phyloP scores from a whole-genome alignment of 2,329 filamentous ascomycete genomes.

The Botrytis byssoidea region DNA sequence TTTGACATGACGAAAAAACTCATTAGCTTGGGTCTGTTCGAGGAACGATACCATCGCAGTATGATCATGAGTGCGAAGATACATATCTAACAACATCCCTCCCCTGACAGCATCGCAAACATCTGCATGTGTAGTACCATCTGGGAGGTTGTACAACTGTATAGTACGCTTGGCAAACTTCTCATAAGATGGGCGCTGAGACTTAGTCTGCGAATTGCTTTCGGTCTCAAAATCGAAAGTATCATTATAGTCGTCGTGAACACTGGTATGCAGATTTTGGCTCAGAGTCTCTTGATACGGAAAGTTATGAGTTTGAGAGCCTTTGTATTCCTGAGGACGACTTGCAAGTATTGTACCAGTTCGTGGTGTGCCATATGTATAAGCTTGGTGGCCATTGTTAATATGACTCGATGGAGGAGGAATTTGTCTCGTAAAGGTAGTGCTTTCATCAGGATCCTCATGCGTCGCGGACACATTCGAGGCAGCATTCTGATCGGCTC shows the following conservation, averaged over 20 bases:
- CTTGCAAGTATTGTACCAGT: slow-evolving; percentile 24
- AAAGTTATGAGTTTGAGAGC: slow-evolving; percentile 24
- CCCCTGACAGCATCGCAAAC: slow-evolving; percentile 65
- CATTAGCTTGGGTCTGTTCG: slow-evolving; percentile 57
- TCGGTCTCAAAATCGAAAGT: slow-evolving; percentile 31
- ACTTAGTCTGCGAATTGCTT: slow-evolving; percentile 27
- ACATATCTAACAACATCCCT: slow-evolving; percentile 68
- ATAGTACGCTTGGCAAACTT: slow-evolving; percentile 54
- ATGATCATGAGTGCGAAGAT: slow-evolving; percentile 57
- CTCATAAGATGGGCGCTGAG: slow-evolving; percentile 30
- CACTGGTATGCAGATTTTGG: slow-evolving; percentile 23
- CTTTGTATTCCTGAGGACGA: slow-evolving; percentile 25
- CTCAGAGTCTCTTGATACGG: slow-evolving; percentile 25
- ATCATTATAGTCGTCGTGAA: slow-evolving; percentile 30
- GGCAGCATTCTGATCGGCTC: slow-evolving; percentile 19
- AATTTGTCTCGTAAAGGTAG: slow-evolving; percentile 24
- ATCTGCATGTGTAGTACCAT: slow-evolving; percentile 63
- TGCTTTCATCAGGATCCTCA: slow-evolving; percentile 22
- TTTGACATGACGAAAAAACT: slow-evolving; percentile 64
- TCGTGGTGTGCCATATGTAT: slow-evolving; percentile 29
- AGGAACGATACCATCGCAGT: slow-evolving; percentile 69
- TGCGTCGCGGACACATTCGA: slow-evolving; percentile 24
- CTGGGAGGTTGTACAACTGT: slow-evolving; percentile 59
- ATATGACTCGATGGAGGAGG: slow-evolving; percentile 24
- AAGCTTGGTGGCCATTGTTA: slow-evolving; percentile 29